Evolutionary conservation across 1,139 yeast genomes (phyloP).

Genomic region (Groenewaldozyma auringiensis): DNA sequence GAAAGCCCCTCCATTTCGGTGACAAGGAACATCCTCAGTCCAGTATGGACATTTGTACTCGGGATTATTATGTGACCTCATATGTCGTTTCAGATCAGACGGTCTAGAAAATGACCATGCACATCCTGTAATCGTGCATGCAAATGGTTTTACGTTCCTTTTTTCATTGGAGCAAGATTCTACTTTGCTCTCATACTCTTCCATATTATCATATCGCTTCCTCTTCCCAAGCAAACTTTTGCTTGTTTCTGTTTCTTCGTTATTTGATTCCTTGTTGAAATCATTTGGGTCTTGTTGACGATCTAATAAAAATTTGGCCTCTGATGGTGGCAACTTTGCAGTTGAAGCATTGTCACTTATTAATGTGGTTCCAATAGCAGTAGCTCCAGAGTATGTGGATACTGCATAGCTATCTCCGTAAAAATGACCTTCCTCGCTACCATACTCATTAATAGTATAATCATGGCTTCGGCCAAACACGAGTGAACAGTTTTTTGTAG

Average conservation of each 20-base stretch:
- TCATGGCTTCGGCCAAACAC: too few species aligned
- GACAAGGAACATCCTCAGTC: slow-evolving; percentile 60
- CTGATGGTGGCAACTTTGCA: too few species aligned
- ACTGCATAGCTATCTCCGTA: too few species aligned
- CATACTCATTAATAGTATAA: too few species aligned
- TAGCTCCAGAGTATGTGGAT: too few species aligned
- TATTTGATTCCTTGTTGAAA: too few species aligned
- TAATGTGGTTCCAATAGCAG: too few species aligned
- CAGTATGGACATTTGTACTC: slow-evolving; percentile 65
- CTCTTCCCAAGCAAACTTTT: not conserved
- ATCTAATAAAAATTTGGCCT: too few species aligned
- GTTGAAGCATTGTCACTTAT: too few species aligned
- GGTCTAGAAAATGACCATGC: slow-evolving; percentile 61
- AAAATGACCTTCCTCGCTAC: too few species aligned
- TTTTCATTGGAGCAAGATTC: slow-evolving; percentile 7
- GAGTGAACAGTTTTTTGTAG: too few species aligned
- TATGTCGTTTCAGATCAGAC: slow-evolving; percentile 59
- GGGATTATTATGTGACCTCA: slow-evolving; percentile 57
- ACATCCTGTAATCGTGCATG: slow-evolving; percentile 48
- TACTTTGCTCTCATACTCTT: not conserved
- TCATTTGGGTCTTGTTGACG: too few species aligned
- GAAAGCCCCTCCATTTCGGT: slow-evolving; percentile 65
- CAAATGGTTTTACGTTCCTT: slow-evolving; percentile 5
- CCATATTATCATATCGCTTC: not conserved
- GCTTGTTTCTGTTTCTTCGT: not conserved